Evolutionary conservation across 768 basidiomycete species (phyloP).

Genomic region (Suillus occidentalis): DNA sequence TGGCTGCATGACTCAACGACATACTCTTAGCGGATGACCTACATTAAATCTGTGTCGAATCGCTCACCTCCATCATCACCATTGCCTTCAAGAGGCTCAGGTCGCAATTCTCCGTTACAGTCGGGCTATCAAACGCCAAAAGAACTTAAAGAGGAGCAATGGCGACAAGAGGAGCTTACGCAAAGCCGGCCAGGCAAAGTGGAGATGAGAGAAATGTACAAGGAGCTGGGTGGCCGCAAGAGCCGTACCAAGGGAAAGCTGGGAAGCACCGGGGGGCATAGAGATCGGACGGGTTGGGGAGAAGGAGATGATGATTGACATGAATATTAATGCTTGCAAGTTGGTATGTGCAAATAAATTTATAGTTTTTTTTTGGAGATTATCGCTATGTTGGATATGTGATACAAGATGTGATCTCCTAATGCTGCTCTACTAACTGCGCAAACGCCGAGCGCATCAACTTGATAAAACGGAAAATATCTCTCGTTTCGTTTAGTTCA

Average conservation of each 20-base stretch:
- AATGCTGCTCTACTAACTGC: constrained; percentile 15
- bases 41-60: constrained; percentile 41
- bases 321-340: neutral
- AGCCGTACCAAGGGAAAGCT: constrained; percentile 71
- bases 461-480: constrained; percentile 73
- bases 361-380: constrained; percentile 1
- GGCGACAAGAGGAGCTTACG: constrained; percentile 51
- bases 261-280: constrained; percentile 56
- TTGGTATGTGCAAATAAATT: neutral
- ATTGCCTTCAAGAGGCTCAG: constrained; percentile 41
- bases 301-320: constrained; percentile 33
- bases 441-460: constrained; percentile 58
- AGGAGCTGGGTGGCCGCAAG: constrained; percentile 86
- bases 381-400: neutral
- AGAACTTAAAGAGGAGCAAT: constrained; percentile 77
- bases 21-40: constrained; percentile 48
- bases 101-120: constrained; percentile 48
- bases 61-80: constrained; percentile 39
- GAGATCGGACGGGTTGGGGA: constrained; percentile 81
- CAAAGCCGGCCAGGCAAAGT: constrained; percentile 63
- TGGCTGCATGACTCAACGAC: constrained; percentile 10
- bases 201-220: constrained; percentile 91
- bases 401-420: neutral
- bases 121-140: constrained; percentile 77
- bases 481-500: constrained; percentile 66